Conservation (phyloP, 2,329 filamentous ascomycete genomes). For the Talaromyces sp. region DNA sequence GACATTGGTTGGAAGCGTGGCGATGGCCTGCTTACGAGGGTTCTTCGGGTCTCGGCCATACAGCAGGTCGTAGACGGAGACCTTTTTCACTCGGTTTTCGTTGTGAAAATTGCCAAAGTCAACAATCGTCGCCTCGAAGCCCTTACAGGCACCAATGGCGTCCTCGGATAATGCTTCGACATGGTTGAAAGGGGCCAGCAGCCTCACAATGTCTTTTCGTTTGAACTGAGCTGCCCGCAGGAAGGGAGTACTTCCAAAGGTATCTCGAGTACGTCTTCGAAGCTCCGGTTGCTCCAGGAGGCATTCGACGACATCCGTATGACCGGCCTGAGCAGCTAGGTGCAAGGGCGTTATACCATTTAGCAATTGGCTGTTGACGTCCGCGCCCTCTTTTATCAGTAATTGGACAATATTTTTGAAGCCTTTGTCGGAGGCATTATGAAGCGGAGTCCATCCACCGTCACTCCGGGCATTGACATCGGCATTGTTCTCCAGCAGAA, state of each 20-base stretch:
- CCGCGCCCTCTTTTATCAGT: slow-evolving; percentile 33
- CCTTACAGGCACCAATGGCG: slow-evolving; percentile 42
- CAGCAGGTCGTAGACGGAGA: slow-evolving; percentile 47
- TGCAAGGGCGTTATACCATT: slow-evolving; percentile 36
- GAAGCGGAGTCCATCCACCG: slow-evolving; percentile 50
- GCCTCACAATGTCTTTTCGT: slow-evolving; percentile 29
- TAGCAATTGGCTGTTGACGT: slow-evolving; percentile 33
- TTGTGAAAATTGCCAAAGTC: slow-evolving; percentile 46
- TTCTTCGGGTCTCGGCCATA: slow-evolving; percentile 47
- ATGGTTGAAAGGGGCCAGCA: slow-evolving; percentile 34
- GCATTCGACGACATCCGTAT: slow-evolving; percentile 30
- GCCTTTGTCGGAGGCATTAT: slow-evolving; percentile 50
- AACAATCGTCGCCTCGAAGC: slow-evolving; percentile 49
- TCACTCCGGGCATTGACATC: slow-evolving; percentile 44
- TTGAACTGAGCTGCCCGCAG: slow-evolving; percentile 36
- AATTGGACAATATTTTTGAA: slow-evolving; percentile 40
- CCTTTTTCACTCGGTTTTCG: slow-evolving; percentile 42
- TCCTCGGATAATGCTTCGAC: slow-evolving; percentile 29
- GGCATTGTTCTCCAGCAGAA: slow-evolving; percentile 42
- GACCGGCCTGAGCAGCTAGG: slow-evolving; percentile 35
- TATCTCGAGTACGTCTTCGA: slow-evolving; percentile 29
- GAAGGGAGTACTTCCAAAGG: slow-evolving; percentile 37
- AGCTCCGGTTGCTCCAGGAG: slow-evolving; percentile 27
- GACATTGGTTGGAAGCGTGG: slow-evolving; percentile 41
- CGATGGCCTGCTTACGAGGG: slow-evolving; percentile 41